These are phyloP conservation scores for Cornus kousa DNA, from an alignment of 148 eudicot genomes.

Conservation along the genomic window DNA sequence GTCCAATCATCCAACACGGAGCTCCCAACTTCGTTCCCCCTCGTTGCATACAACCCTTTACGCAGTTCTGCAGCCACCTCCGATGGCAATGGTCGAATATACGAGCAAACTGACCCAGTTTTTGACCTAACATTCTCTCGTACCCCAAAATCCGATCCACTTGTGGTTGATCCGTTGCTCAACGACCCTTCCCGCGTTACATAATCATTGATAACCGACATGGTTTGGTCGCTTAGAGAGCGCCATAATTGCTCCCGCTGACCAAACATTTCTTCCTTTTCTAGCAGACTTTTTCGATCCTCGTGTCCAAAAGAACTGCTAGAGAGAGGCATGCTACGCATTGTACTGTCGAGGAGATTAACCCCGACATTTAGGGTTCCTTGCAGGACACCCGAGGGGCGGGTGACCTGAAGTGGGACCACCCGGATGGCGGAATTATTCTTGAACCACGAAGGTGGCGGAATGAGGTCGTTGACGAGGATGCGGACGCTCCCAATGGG, in stretches of 20 bases:
- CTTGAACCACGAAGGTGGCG: background rate
- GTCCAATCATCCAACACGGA: slow-evolving; percentile 17
- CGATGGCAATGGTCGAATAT: slow-evolving; percentile 5
- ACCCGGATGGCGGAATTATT: background rate
- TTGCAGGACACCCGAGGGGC: slow-evolving; percentile 30
- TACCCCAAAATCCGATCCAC: too few species aligned
- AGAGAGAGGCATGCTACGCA: background rate
- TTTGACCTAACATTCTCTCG: background rate
- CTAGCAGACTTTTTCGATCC: background rate
- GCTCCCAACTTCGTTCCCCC: slow-evolving; percentile 3
- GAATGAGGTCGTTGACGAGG: slow-evolving; percentile 10
- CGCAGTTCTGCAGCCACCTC: slow-evolving; percentile 12
- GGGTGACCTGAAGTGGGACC: slow-evolving; percentile 15
- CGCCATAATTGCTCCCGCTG: background rate
- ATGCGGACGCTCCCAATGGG: slow-evolving; percentile 31
- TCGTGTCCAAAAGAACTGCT: background rate
- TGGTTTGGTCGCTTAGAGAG: background rate
- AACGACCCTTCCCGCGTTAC: background rate
- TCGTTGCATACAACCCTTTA: background rate
- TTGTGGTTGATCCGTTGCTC: too few species aligned
- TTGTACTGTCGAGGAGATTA: slow-evolving; percentile 7
- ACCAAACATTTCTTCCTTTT: background rate
- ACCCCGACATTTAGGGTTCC: slow-evolving; percentile 27
- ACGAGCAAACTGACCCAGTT: background rate
- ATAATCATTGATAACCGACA: background rate